Conservation (phyloP, 345 rosid species). For the Gossypium anomalum region DNA sequence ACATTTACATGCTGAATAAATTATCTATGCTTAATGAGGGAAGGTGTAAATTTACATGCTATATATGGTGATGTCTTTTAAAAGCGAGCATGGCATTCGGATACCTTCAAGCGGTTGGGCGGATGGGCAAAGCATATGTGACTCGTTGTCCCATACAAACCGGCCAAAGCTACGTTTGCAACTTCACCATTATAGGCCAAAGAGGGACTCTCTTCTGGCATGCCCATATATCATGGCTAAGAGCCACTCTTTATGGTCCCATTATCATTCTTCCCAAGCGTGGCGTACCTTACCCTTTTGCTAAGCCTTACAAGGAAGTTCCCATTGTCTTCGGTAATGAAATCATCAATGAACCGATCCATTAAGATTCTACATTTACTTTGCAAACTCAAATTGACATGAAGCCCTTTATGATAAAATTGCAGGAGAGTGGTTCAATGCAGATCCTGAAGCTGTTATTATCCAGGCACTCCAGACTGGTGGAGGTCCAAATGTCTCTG, state of each 20-base stretch:
- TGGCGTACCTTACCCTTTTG: conserved; percentile 60
- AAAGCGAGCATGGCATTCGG: conserved; percentile 58
- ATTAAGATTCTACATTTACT: not conserved
- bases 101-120: conserved; percentile 60
- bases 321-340: conserved; percentile 60
- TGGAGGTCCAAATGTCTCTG: conserved; percentile 78
- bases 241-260: conserved; percentile 71
- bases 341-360: not conserved
- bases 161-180: conserved; percentile 48
- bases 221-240: conserved; percentile 62
- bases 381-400: not conserved
- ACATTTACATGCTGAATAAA: not conserved
- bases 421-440: conserved; percentile 83
- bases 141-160: conserved; percentile 67
- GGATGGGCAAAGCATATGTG: conserved; percentile 56
- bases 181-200: conserved; percentile 53
- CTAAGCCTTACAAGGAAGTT: conserved; percentile 69
- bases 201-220: conserved; percentile 60
- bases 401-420: not conserved
- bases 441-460: conserved; percentile 71
- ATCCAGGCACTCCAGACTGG: conserved; percentile 68
- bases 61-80: not conserved
- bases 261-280: conserved; percentile 61
- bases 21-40: not conserved
- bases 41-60: not conserved